These are phyloP conservation scores for Trametes villosa DNA, from an alignment of 768 basidiomycete genomes.

Conservation along the genomic window DNA sequence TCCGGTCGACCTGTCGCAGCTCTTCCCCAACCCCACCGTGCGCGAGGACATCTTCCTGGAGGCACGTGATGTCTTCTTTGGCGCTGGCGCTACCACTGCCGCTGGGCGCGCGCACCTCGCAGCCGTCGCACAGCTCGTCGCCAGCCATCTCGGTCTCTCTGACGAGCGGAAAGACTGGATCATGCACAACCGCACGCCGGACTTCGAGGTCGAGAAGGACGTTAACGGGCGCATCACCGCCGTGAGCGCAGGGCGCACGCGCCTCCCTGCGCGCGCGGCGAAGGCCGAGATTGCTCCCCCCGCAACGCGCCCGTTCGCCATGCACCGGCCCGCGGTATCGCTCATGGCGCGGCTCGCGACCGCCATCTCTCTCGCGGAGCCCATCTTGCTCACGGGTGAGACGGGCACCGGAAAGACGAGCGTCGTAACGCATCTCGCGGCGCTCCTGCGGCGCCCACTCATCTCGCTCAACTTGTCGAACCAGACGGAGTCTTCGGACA, in stretches of 20 bases:
- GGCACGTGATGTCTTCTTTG: slow-evolving; percentile 91
- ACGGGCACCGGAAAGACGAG: slow-evolving; percentile 99
- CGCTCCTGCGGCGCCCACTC: slow-evolving; percentile 73
- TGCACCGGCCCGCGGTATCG: slow-evolving; percentile 83
- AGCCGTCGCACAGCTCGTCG: slow-evolving; percentile 57
- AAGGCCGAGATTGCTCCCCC: slow-evolving; percentile 42
- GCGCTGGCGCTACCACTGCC: slow-evolving; percentile 59
- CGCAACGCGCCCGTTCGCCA: slow-evolving; percentile 70
- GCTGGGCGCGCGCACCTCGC: slow-evolving; percentile 54
- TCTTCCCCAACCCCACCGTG: slow-evolving; percentile 72
- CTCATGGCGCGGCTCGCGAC: slow-evolving; percentile 82
- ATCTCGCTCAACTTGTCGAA: slow-evolving; percentile 93
- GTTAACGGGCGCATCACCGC: slow-evolving; percentile 61
- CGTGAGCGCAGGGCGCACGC: slow-evolving; percentile 66
- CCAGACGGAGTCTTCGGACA: slow-evolving; percentile 93
- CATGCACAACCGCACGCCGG: slow-evolving; percentile 64
- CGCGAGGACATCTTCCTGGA: slow-evolving; percentile 91
- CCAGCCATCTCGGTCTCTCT: slow-evolving; percentile 66
- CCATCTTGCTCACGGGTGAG: slow-evolving; percentile 92
- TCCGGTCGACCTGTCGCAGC: slow-evolving; percentile 39
- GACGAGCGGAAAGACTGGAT: slow-evolving; percentile 74
- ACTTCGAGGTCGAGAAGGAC: slow-evolving; percentile 70
- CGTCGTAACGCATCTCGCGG: slow-evolving; percentile 83
- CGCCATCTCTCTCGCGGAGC: slow-evolving; percentile 74
- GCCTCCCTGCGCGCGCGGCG: slow-evolving; percentile 50